A percentile compares a stretch with the other conserved stretches of the same genome.
phyloP scores from a whole-genome alignment of 2,329 filamentous ascomycete species.

The Curvularia lunata region DNA sequence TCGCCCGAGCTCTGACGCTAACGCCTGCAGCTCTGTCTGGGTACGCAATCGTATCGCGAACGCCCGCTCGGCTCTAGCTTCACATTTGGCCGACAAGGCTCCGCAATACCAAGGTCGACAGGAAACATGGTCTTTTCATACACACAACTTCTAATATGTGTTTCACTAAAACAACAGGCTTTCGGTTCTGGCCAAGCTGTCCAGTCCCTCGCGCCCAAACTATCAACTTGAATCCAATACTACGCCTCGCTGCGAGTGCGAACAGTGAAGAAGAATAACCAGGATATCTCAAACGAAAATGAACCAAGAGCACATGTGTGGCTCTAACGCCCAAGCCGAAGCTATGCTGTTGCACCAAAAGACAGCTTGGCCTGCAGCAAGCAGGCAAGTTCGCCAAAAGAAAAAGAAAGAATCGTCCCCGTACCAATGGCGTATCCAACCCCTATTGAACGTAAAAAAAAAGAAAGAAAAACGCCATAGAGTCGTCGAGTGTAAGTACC shows the following conservation, averaged over 20 bases:
- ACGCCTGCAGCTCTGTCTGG: not conserved
- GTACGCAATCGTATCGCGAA: slow-evolving; percentile 12
- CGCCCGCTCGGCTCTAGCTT: slow-evolving; percentile 2
- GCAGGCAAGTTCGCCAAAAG: slow-evolving; percentile 30
- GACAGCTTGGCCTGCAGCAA: slow-evolving; percentile 18
- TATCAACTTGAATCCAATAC: slow-evolving; percentile 2
- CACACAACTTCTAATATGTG: not conserved
- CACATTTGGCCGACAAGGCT: not conserved
- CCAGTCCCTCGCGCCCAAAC: not conserved
- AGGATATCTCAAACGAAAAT: slow-evolving; percentile 18
- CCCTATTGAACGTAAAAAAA: not conserved
- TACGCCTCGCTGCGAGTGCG: not conserved
- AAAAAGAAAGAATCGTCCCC: slow-evolving; percentile 4
- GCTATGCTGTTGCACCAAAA: slow-evolving; percentile 1
- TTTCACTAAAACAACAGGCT: not conserved
- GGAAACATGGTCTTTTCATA: not conserved
- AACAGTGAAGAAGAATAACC: slow-evolving; percentile 4
- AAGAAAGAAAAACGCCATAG: not conserved
- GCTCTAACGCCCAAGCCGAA: slow-evolving; percentile 4
- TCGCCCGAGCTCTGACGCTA: slow-evolving; percentile 14
- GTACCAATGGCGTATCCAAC: not conserved
- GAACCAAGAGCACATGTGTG: slow-evolving; percentile 1
- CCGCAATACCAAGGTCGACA: not conserved
- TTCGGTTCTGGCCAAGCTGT: not conserved
- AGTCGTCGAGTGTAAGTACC: not conserved